Evolutionary conservation across 2,329 filamentous ascomycete species (phyloP).

Genomic region (Pseudopyrenochaeta lycopersici): DNA sequence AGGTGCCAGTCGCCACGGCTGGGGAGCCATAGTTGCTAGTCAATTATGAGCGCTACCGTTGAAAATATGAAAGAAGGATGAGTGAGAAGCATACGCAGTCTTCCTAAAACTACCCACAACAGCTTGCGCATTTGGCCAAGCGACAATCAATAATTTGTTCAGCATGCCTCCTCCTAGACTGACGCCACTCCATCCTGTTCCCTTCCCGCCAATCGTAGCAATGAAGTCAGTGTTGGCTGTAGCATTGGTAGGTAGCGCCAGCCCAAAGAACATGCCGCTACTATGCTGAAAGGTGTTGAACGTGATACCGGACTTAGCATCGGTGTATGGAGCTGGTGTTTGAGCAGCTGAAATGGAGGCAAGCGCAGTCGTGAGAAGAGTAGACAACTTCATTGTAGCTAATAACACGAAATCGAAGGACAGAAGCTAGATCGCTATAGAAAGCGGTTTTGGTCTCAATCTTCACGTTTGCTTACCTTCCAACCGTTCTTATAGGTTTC

Average conservation of each 20-base stretch:
- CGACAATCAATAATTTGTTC: conserved; percentile 58
- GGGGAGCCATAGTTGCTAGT: conserved; percentile 58
- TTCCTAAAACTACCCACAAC: conserved; percentile 58
- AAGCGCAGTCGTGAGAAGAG: conserved; percentile 14
- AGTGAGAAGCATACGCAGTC: conserved; percentile 36
- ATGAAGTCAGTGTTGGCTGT: conserved; percentile 61
- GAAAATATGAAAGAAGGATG: neutral
- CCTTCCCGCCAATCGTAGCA: conserved; percentile 60
- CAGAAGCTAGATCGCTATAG: neutral
- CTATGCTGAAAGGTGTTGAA: conserved; percentile 37
- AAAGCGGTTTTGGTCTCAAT: neutral
- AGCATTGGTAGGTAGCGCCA: conserved; percentile 56
- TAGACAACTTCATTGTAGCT: conserved; percentile 30
- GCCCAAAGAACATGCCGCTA: conserved; percentile 56
- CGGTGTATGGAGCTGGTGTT: conserved; percentile 35
- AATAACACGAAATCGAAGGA: neutral
- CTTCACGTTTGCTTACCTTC: neutral
- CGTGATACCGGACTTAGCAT: conserved; percentile 38
- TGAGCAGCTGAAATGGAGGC: conserved; percentile 22
- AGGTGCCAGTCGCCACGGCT: conserved; percentile 54
- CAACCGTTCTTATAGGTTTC: neutral
- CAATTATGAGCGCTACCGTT: neutral
- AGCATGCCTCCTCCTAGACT: conserved; percentile 60
- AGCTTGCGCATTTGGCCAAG: conserved; percentile 59
- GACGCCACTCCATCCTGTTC: conserved; percentile 60